Evolutionary conservation across 2,329 filamentous ascomycete genomes (phyloP), one percentile per base, ranked within the genome.

Genomic region (Ceratocystis huliohia): DNA sequence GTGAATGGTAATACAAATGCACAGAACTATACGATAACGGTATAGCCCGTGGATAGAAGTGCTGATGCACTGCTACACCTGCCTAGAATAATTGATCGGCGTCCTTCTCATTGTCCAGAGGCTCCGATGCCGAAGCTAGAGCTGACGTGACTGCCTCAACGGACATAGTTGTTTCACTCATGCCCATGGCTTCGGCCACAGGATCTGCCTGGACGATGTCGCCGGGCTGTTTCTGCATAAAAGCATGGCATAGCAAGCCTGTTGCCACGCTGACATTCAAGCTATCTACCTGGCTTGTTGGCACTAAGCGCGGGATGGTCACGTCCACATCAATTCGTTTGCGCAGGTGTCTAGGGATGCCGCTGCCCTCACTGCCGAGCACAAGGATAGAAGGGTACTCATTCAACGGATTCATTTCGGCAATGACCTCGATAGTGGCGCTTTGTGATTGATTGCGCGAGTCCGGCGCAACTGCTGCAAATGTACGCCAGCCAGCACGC

Each of bases 221-320:
- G n/a, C 28, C 45, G 25, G 57, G 59, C 13, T 33, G 65, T 7
- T 63, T 56, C 22, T 62, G 61, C 10, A 70, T 46, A 41, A 94
- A 90, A 0, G 86, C 79, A 69, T 86, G 82, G 69, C 86, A 87
- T 63, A 97, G 76, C 62, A 97, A 77, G 0, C 85, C 91, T 5
- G 89, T 85, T 1, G 94, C 93, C 22, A 96, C 92, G 73, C 89
- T 91, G 48, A 97, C 94, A 73, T 99, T 97, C 74, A 99, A 77
- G 74, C 91, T 96, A 75, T 97, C 93, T 2, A 99, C 85, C 73
- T 70, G 85, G 74, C 72, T 82, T 73, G 72, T 78, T 69, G 73
- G 77, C 53, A 75, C 81, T 70, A 74, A 82, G 74, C 74, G 82
- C 70, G 81, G 81, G 65, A 99, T 89, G 5, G 86, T 83, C 3